Evolutionary conservation across 1,284 basidiomycete genomes (phyloP).

Genomic region (Ustilago sp.): DNA sequence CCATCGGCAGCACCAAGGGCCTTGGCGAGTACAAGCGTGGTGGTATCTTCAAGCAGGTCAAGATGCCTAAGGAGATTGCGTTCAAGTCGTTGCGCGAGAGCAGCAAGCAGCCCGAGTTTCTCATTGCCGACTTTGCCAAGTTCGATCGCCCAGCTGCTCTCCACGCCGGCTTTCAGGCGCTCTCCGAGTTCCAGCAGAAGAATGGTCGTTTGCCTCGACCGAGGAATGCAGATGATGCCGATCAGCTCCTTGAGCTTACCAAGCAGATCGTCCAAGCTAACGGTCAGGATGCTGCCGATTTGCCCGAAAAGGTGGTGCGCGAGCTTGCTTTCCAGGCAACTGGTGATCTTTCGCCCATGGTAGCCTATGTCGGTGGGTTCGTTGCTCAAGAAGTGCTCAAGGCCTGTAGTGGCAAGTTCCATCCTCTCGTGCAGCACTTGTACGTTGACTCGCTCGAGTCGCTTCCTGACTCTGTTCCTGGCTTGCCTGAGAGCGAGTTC

Average conservation of each 20-base stretch:
- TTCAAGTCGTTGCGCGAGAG: conserved; percentile 91
- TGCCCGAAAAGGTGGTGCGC: conserved; percentile 82
- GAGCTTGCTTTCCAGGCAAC: conserved; percentile 92
- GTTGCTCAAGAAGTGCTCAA: conserved; percentile 98
- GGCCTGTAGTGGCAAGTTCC: conserved; percentile 97
- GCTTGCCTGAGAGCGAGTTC: conserved; percentile 83
- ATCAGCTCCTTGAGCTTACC: conserved; percentile 78
- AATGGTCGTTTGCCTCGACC: conserved; percentile 82
- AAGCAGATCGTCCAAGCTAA: conserved; percentile 77
- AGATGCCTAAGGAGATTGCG: conserved; percentile 93
- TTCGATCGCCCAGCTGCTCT: conserved; percentile 91
- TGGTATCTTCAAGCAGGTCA: conserved; percentile 97
- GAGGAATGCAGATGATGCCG: conserved; percentile 85
- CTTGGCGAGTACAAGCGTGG: conserved; percentile 83
- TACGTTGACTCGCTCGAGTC: conserved; percentile 99
- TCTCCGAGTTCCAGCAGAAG: conserved; percentile 82
- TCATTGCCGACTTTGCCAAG: conserved; percentile 98
- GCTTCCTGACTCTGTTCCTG: conserved; percentile 66
- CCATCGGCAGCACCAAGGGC: conserved; percentile 68
- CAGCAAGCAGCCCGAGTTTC: conserved; percentile 82
- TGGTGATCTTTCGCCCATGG: conserved; percentile 91
- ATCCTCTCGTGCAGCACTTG: conserved; percentile 92
- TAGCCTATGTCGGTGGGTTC: conserved; percentile 95
- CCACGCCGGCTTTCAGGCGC: conserved; percentile 94
- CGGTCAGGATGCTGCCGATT: conserved; percentile 75